These are phyloP conservation scores for Blastobotrys raffinosifermentans DNA, from an alignment of 1,139 yeast genomes.

Conservation along the genomic window DNA sequence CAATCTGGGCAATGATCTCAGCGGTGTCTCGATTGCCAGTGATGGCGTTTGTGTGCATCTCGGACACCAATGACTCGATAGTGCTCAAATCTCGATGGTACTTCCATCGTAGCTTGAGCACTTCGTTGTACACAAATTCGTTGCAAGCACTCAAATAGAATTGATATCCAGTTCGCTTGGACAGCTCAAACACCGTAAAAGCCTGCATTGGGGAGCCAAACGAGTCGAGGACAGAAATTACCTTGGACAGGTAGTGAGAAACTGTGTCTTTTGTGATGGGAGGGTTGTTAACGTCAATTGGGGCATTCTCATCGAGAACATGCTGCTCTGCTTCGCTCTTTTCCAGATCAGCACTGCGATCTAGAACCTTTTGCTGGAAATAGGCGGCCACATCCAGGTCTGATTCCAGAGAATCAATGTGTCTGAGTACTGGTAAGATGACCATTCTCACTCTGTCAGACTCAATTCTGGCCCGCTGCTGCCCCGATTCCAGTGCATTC, in stretches of 20 bases:
- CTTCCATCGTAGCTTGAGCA: constrained; percentile 37
- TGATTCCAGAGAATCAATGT: constrained; percentile 24
- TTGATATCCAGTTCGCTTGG: constrained; percentile 34
- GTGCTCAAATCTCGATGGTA: constrained; percentile 35
- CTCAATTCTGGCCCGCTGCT: constrained; percentile 6
- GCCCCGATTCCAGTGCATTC: constrained; percentile 4
- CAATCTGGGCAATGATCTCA: constrained; percentile 26
- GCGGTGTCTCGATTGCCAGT: constrained; percentile 35
- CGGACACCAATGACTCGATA: constrained; percentile 34
- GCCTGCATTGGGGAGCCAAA: constrained; percentile 38
- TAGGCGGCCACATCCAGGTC: constrained; percentile 27
- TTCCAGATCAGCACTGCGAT: constrained; percentile 4
- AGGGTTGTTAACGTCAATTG: constrained; percentile 13
- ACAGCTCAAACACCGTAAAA: constrained; percentile 35
- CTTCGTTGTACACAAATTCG: constrained; percentile 37
- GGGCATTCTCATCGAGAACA: constrained; percentile 3
- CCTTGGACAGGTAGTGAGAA: constrained; percentile 18
- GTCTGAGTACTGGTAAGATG: constrained; percentile 20
- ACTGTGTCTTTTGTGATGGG: constrained; percentile 15
- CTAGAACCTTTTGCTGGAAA: constrained; percentile 19
- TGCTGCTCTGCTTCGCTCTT: neutral
- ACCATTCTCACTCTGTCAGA: constrained; percentile 9
- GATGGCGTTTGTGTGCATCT: constrained; percentile 41
- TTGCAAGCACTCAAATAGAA: constrained; percentile 38
- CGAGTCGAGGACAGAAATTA: constrained; percentile 24